Base-by-base conservation (phyloP, 2,329 filamentous ascomycete genomes). In the Epichloe baconii region DNA sequence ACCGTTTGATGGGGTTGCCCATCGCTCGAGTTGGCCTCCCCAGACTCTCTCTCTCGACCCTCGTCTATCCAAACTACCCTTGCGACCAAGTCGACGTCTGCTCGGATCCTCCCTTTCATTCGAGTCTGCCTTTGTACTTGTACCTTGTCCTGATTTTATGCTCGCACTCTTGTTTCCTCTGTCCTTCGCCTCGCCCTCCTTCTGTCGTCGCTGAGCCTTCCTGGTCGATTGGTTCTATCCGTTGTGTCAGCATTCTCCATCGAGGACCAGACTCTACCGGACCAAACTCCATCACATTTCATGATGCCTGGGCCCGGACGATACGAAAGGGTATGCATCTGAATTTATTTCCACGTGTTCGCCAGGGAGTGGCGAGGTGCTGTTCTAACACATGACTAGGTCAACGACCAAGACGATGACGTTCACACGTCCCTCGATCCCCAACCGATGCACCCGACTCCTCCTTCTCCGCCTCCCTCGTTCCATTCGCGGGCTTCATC, bases 401-500 rank as follows among this genome's bases (percentile, higher is more conserved):
- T 83, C 48, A 77, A 78, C 61, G 74, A 71, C 62, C 76, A 82
- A 58, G 74, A 79, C 53, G 55, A 59, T 53, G 55, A 58, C 36
- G 43, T 48, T 58, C 63, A 54, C 62, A 66, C 64, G 56, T 66
- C 59, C 56, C 60, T 50, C 59, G 59, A 61, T 60, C 58, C 60
- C 26, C 50, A 42, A 40, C 17, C 47, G 7, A 60, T 64, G 62
- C 65, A 67, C 34, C 64, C 67, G 42, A 65, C 75, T 55, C 78
- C 79, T 40, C 75, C 71, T 65, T 85, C 81, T 31, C 80, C 82
- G 47, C 82, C 82, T 38, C 91, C 91, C 2, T 96, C 91, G 1
- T 97, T 96, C 68, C 88, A 83, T 66, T 96, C 90, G 45, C 81
- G 86, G 64, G 76, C 85, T 35, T 88, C 88, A 70, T 70, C 74